Evolutionary conservation across 176 grass and related monocot species (phyloP), one percentile per base, ranked within the genome.

Genomic region (Bonia amplexicaulis): DNA sequence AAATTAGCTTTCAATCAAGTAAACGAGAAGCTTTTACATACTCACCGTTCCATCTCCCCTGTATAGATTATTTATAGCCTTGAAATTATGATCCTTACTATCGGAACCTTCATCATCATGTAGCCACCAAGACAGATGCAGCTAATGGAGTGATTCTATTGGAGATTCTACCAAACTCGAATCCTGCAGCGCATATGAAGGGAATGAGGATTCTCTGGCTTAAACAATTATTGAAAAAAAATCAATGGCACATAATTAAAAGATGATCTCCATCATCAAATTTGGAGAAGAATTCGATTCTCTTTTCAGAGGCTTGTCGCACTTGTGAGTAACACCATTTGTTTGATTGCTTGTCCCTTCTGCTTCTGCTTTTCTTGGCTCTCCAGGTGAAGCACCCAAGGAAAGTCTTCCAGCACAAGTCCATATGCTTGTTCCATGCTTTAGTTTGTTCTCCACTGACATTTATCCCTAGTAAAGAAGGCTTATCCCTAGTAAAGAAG

Each of bases 381-480:
- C 49, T 76, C 82, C 82, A 68, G 45, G 69, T 71, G 71, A 81
- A 83, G 80, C 68, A 72, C 23, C 42, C 16, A 55, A 19, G 40
- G 14, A 46, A 82, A 82, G 66, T 62, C 7, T 16, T 68, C 10
- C 37, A 65, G 83, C 62, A 82, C 64, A 45, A 69, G 75, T 66
- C 26, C 29, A 73, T 68, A 89, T 81, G 66, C 41, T 69, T 70
- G 45, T 85, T 85, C 83, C 53, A 48, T 77, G 23, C 23, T 61
- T 61, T 61, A 76, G 46, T 81, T 81, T 76, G 78, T 90, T 90
- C 88, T 76, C 78, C 83, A 90, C 71, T 85, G 19, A 81, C 41
- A 81, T 85, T 85, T 76, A 76, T 90, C 83, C 63, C 71, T 86
- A 74, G 44, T 69, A 80, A 81, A 82, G 64, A 77, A 88, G 15